Base-by-base conservation (phyloP, 495 filamentous ascomycete species). In the Aspergillus olivimuriae region DNA sequence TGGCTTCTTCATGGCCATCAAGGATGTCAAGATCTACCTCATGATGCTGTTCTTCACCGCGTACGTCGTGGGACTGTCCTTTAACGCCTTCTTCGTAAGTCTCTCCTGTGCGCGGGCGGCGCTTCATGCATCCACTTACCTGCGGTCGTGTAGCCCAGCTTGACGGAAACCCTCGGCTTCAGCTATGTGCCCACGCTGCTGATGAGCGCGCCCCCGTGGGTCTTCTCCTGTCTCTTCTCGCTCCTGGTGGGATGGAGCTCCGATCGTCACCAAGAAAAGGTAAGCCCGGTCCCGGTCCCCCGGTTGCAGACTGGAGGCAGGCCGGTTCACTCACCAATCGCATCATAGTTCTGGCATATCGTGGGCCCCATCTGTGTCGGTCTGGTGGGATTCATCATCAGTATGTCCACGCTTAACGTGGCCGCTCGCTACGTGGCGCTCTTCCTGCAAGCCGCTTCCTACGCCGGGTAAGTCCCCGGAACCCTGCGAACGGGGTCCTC, bases 81-180 rank as follows among this genome's bases (percentile, higher is more conserved):
- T 64, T 54, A 62, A 64, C 24, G 58, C 61, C 22, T 62, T 64
- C 53, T 63, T 63, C 51, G 60, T 63, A 43, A 52, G 61, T 53
- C 18, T 31, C 22, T 6, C 1, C 11, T 10, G n/a, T n/a, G n/a
- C n/a, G n/a, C n/a, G n/a, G n/a, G n/a, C n/a, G n/a, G n/a, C n/a
- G n/a, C n/a, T n/a, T n/a, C n/a, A n/a, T n/a, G n/a, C n/a, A n/a
- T n/a, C n/a, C n/a, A n/a, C n/a, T n/a, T n/a, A n/a, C n/a, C n/a
- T n/a, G n/a, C n/a, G n/a, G n/a, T n/a, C n/a, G n/a, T 82, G 70
- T 86, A 90, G 66, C 87, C 87, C 2, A 83, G 84, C 18, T 82
- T 92, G 4, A 86, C 89, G 6, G 74, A 72, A 34, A 90, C 87
- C 0, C 70, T 94, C 4, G 76, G 80, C 4, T 87, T 82, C 52